Percentiles rank a stretch among this genome's conserved stretches.
phyloP scores from a whole-genome alignment of 805 yeast species.

The Wickerhamiella lipophila region DNA sequence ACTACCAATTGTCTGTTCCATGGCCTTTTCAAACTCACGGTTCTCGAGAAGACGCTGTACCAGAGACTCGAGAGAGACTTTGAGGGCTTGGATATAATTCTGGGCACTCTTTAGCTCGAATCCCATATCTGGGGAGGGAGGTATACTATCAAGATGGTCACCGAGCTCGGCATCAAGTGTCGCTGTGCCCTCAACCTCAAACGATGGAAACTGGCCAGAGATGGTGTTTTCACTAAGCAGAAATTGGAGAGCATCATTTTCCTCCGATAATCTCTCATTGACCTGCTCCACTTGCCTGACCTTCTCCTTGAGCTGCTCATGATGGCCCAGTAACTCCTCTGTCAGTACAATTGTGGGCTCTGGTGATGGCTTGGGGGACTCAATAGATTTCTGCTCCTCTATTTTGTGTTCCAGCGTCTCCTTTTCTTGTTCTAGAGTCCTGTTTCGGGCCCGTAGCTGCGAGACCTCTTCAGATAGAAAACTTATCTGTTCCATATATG shows the following conservation, averaged over 20 bases:
- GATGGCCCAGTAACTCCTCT: slow-evolving; percentile 24
- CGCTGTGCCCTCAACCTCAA: slow-evolving; percentile 3
- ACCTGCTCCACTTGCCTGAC: slow-evolving; percentile 46
- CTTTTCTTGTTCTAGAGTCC: not conserved
- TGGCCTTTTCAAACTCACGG: slow-evolving; percentile 22
- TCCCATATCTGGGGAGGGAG: slow-evolving; percentile 15
- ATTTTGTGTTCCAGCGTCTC: not conserved
- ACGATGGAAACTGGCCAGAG: slow-evolving; percentile 14
- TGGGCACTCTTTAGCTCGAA: slow-evolving; percentile 24
- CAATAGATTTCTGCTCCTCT: slow-evolving; percentile 5
- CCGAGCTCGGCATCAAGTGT: slow-evolving; percentile 15
- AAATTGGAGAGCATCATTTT: slow-evolving; percentile 27
- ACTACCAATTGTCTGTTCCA: slow-evolving; percentile 20
- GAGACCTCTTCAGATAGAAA: slow-evolving; percentile 19
- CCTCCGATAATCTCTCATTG: slow-evolving; percentile 35
- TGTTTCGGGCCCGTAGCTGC: slow-evolving; percentile 13
- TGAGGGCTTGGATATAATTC: slow-evolving; percentile 27
- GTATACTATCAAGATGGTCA: slow-evolving; percentile 6
- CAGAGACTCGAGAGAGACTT: slow-evolving; percentile 26
- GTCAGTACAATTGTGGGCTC: slow-evolving; percentile 20
- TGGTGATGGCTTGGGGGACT: not conserved
- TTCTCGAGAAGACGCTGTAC: slow-evolving; percentile 28
- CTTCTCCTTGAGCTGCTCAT: slow-evolving; percentile 23
- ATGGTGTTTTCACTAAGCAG: slow-evolving; percentile 27
- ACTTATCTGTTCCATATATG: slow-evolving; percentile 19